A percentile compares a stretch with the other conserved stretches of the same genome.
Evolutionary conservation across 768 basidiomycete species (phyloP).

Genomic region (Tylopilus intermedius): DNA sequence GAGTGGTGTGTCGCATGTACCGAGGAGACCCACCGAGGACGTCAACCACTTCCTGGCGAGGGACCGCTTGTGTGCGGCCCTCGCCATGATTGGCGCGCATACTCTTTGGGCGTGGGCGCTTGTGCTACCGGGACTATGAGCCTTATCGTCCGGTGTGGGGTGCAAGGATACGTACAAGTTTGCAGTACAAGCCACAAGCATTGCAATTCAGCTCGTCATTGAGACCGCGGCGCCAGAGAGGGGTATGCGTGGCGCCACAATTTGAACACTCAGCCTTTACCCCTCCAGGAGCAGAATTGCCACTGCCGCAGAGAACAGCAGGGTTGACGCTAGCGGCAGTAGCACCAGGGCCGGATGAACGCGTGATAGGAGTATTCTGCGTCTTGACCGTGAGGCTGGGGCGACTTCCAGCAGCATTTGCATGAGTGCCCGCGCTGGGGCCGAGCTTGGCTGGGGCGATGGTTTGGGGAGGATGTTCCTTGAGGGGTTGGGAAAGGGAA

Average conservation of each 20-base stretch:
- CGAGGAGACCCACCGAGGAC: conserved; percentile 55
- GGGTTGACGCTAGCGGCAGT: conserved; percentile 57
- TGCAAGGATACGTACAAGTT: conserved; percentile 49
- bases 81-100: conserved; percentile 78
- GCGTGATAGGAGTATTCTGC: conserved; percentile 38
- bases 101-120: conserved; percentile 82
- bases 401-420: conserved; percentile 41
- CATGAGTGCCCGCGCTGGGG: conserved; percentile 47
- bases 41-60: conserved; percentile 68
- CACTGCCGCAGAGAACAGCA: conserved; percentile 31
- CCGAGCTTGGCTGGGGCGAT: conserved; percentile 57
- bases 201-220: conserved; percentile 90
- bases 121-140: conserved; percentile 48
- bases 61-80: conserved; percentile 56
- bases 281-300: conserved; percentile 46
- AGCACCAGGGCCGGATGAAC: conserved; percentile 59
- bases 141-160: not conserved
- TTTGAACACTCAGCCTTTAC: conserved; percentile 84
- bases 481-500: conserved; percentile 35
- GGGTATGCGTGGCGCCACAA: conserved; percentile 85
- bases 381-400: conserved; percentile 63
- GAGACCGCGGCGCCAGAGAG: conserved; percentile 79
- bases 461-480: conserved; percentile 44
- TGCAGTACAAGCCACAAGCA: conserved; percentile 84
- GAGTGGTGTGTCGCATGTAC: conserved; percentile 26